Base-by-base conservation (phyloP, 768 basidiomycete genomes). In the Lentinus tigrinus region DNA sequence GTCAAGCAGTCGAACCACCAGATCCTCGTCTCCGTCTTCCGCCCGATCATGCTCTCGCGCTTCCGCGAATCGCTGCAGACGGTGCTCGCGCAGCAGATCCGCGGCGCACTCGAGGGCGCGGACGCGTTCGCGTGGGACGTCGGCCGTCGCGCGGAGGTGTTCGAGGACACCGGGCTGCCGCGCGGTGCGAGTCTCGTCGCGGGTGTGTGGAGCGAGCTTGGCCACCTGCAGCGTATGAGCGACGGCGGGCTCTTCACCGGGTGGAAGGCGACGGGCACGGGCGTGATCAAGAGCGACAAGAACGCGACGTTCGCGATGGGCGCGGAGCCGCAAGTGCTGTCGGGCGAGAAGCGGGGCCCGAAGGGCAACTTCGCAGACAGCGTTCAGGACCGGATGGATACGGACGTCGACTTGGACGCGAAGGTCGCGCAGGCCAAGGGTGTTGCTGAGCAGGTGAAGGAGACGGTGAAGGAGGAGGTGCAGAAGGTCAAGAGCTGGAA, bases 201-300 rank as follows among this genome's bases (percentile, higher is more conserved):
- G 2, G 88, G 84, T 0, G 63, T 87, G 8, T 89, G 87, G 87
- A 85, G 84, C 60, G 88, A 89, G 69, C 57, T 88, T 0, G 89
- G 89, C 0, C 75, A 79, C 46, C 43, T 89, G n/a, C 59, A 61
- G 27, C 72, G 76, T 58, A 73, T 78, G 36, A 42, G 71, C 68
- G 46, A 65, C 69, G 50, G 73, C 63, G 56, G 76, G 66, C 0
- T 77, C 24, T 69, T 77, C 57, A 66, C 73, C 1, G 82, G 77
- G 0, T 80, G 80, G 78, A 72, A 66, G 24, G 81, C 82, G 3
- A 89, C 88, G 0, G 81, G 88, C 0, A 85, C 84, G 0, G 89
- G 89, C 0, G 58, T 90, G 7, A 73, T 90, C 48, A 78, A 83
- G 42, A 80, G 85, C 64, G 81, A 81, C 3, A 69, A 71, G 38